Evolutionary conservation across 805 yeast genomes (phyloP), one percentile per base, ranked within the genome.

Genomic region (Zygoascus flipseniorum): DNA sequence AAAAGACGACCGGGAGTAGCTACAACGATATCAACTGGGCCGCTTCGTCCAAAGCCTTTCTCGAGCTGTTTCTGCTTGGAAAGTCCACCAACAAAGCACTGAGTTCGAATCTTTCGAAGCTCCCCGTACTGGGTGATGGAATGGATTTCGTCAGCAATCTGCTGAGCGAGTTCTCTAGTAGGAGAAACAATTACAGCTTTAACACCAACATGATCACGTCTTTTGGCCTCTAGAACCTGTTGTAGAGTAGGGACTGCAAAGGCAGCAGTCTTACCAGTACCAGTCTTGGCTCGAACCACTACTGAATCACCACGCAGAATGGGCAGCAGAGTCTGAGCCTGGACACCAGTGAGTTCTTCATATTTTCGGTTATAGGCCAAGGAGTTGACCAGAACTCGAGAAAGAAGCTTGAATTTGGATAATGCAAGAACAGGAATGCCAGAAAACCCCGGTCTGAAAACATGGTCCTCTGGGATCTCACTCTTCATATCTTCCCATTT

Each of bases 221-320:
- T 65, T 54, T 62, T 62, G 59, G 72, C 58, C 64, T 71, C 69
- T 63, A 72, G 58, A 54, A 76, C 69, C 47, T 79, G 77, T 64
- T 88, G 85, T 47, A 88, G 71, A 11, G 86, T 71, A 2, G 97
- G 97, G 44, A 90, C 73, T 56, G 90, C 84, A 67, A 88, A 89
- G 0, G 97, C 95, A 57, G 86, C 80, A 0, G 97, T 89, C 68
- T 89, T 89, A 63, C 97, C 97, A 1, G 97, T 89, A 66, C 97
- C 97, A 2, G 97, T 89, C 67, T 88, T 88, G 28, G 97, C 97
- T 62, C 95, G 77, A 41, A 89, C 89, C 20, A 89, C 88, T 44
- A 88, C 74, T 58, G 92, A 90, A 32, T 72, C 70, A 16, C 74
- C 67, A 35, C 95, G 70, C 66, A 92, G 95, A 58, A 93, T 87